These are phyloP conservation scores for Fraxinus americana DNA, from an alignment of 257 asterid species.

Conservation along the genomic window DNA sequence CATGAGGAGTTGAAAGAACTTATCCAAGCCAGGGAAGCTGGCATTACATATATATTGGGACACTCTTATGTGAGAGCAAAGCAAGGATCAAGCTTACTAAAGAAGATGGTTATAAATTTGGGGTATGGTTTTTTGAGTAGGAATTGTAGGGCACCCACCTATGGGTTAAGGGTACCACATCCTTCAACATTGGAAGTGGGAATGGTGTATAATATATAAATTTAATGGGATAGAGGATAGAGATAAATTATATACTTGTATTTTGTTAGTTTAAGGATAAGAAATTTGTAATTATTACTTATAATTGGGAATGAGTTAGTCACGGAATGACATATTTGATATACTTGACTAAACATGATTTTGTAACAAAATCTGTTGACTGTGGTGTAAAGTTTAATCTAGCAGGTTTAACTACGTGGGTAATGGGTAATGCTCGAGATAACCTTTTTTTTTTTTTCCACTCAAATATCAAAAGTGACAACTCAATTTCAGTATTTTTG, in stretches of 20 bases:
- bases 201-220: constrained; percentile 82
- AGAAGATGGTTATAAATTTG: constrained; percentile 67
- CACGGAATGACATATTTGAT: neutral
- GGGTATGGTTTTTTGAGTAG: constrained; percentile 91
- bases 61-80: constrained; percentile 84
- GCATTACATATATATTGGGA: constrained; percentile 81
- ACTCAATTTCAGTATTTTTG: neutral
- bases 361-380: neutral
- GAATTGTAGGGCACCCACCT: constrained; percentile 67
- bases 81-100: constrained; percentile 71
- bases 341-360: neutral
- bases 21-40: constrained; percentile 90
- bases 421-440: no score
- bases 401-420: no score
- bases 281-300: neutral
- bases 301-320: neutral
- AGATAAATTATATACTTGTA: constrained; percentile 18
- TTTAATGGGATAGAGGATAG: constrained; percentile 12
- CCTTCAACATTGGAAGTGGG: constrained; percentile 95
- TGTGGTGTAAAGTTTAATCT: neutral
- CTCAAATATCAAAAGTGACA: no score
- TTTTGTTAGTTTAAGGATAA: neutral
- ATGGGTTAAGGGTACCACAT: constrained; percentile 71
- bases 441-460: no score
- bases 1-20: constrained; percentile 68